Conservation (phyloP, 257 asterid genomes). For the Solanum clarkiae region DNA sequence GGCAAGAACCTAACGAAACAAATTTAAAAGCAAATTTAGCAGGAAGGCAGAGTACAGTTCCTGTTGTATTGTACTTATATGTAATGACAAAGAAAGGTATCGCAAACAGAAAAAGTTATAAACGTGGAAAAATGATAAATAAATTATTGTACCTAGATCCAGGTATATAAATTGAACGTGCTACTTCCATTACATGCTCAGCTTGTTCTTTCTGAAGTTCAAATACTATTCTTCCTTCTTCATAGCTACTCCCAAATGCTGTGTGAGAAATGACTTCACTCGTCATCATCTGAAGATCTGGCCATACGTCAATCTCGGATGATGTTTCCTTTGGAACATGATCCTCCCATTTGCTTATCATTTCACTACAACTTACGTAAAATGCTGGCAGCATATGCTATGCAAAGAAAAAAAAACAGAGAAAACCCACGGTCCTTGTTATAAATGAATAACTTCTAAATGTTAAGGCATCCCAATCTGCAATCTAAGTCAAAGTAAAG, state of each 20-base stretch:
- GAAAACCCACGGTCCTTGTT: background rate
- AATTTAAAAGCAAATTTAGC: background rate
- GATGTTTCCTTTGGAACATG: constrained; percentile 3
- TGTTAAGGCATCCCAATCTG: background rate
- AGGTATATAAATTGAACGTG: constrained; percentile 19
- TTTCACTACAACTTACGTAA: constrained; percentile 16
- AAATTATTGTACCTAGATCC: constrained; percentile 25
- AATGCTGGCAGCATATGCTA: constrained; percentile 38
- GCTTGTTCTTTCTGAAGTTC: constrained; percentile 33
- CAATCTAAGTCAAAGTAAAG: background rate
- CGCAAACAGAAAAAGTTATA: background rate
- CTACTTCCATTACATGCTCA: constrained; percentile 2
- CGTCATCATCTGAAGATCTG: constrained; percentile 12
- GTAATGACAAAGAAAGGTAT: background rate
- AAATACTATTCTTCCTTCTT: constrained; percentile 36
- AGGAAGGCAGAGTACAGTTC: background rate
- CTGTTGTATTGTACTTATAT: background rate
- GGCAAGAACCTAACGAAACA: constrained; percentile 14
- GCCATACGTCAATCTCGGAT: constrained; percentile 32
- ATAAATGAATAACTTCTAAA: background rate
- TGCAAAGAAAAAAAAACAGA: background rate
- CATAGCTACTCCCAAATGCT: constrained; percentile 38
- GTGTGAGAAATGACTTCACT: constrained; percentile 35
- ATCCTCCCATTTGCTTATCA: constrained; percentile 28
- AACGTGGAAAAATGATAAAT: background rate